Percentiles rank a stretch among this genome's conserved stretches.
Evolutionary conservation across 768 basidiomycete genomes (phyloP).

Genomic region (Termitomyces sp.): DNA sequence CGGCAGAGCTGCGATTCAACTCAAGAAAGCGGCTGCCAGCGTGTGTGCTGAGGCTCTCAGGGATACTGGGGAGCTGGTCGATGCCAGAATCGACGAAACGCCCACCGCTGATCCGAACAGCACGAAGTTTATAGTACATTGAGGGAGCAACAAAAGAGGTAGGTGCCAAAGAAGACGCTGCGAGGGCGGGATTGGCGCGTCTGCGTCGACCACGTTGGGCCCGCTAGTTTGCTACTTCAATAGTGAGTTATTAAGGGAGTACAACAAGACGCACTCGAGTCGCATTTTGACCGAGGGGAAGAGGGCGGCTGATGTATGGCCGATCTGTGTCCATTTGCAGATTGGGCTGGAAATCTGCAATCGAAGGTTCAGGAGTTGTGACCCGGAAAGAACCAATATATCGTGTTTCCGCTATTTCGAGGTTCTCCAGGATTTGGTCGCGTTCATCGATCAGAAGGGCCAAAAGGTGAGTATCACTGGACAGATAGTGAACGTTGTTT

Average conservation of each 20-base stretch:
- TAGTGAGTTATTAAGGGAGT: background rate
- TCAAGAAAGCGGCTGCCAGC: conserved; percentile 73
- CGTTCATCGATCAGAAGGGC: conserved; percentile 70
- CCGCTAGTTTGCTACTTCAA: conserved; percentile 4
- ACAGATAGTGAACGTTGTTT: conserved; percentile 1
- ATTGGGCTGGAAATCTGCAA: conserved; percentile 52
- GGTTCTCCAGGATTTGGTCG: conserved; percentile 71
- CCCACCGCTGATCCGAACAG: conserved; percentile 56
- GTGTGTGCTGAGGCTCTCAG: conserved; percentile 60
- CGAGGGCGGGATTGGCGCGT: conserved; percentile 62
- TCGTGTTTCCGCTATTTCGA: conserved; percentile 76
- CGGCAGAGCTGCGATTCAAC: conserved; percentile 55
- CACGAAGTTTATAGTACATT: conserved; percentile 72
- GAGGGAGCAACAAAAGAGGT: conserved; percentile 79
- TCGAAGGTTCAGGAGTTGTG: conserved; percentile 70
- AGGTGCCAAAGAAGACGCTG: conserved; percentile 66
- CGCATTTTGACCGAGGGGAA: conserved; percentile 42
- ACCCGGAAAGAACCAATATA: conserved; percentile 76
- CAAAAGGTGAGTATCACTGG: conserved; percentile 67
- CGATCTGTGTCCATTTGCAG: conserved; percentile 37
- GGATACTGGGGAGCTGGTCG: conserved; percentile 41
- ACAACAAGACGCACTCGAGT: conserved; percentile 22
- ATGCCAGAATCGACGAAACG: conserved; percentile 44
- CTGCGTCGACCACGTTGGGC: conserved; percentile 36
- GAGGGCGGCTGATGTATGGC: conserved; percentile 68